Evolutionary conservation across 2,329 filamentous ascomycete species (phyloP), one percentile per base, ranked within the genome.

Genomic region (Colletotrichum salicis): DNA sequence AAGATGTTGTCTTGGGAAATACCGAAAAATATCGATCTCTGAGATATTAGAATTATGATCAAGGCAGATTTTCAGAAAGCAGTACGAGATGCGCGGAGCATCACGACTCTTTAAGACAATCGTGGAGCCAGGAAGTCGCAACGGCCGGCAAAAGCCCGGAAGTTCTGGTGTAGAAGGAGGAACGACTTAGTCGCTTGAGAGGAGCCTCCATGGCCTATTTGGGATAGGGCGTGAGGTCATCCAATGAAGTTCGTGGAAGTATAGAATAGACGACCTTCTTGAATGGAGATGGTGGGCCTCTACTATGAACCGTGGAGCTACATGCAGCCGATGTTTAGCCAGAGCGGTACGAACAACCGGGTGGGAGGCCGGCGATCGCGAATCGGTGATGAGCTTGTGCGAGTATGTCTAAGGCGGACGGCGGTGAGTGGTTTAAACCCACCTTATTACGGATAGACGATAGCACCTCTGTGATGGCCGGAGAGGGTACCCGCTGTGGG

Each of bases 251-350:
- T 11, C 60, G 60, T 12, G 29, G 12, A 29, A 35, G 24, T 19
- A 13, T 54, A n/a, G 58, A 13, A 45, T 8, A 29, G 27, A 8
- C 41, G 19, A n/a, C 41, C 48, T 63, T 55, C 48, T n/a, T 11
- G 48, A 19, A 41, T 45, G n/a, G 41, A 41, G 48, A 29, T 55
- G 48, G 61, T 55, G 24, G 35, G 61, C 33, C 51, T 19, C 22
- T 45, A 15, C n/a, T 56, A 35, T 24, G n/a, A 48, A 10, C 52
- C 5, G 29, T 19, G 19, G 11, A 22, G 51, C 24, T 24, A 41
- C 33, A 45, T 31, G 51, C 61, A 45, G 51, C 35, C 51, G 51
- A 31, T 31, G 51, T 22, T 41, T 64, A 64, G 61, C 61, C 61
- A 45, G 31, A 12, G 13, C 61, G 35, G 61, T 29, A 12, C 51